Conservation (phyloP, 371 early-diverging fungal genomes). For the Circinella umbellata region DNA sequence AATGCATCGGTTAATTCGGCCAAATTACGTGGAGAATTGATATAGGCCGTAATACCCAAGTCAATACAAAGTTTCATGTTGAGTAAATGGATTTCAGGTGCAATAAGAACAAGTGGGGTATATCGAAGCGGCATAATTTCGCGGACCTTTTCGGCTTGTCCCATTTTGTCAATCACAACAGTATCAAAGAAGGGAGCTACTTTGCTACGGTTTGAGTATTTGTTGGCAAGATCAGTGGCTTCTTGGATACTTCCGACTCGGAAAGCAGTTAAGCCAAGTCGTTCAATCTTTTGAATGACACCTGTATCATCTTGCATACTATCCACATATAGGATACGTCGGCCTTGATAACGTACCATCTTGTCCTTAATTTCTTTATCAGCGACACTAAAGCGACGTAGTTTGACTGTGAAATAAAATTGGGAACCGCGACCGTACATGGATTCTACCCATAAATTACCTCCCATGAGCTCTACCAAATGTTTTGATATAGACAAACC, state of each 20-base stretch:
- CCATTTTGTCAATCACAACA: conserved; percentile 46
- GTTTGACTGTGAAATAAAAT: conserved; percentile 73
- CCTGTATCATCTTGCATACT: conserved; percentile 29
- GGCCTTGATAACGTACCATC: conserved; percentile 51
- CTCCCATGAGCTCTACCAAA: conserved; percentile 64
- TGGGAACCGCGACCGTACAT: conserved; percentile 69
- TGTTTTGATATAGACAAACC: conserved; percentile 63
- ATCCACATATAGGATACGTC: conserved; percentile 57
- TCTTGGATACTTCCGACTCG: conserved; percentile 40
- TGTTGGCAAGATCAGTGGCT: conserved; percentile 33
- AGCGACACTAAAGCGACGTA: conserved; percentile 42
- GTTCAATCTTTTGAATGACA: conserved; percentile 23
- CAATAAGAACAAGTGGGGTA: conserved; percentile 65
- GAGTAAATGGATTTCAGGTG: conserved; percentile 47
- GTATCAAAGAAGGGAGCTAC: conserved; percentile 43
- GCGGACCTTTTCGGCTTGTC: conserved; percentile 44
- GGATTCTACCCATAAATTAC: conserved; percentile 73
- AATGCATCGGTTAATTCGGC: conserved; percentile 67
- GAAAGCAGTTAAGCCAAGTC: conserved; percentile 27
- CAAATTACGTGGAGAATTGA: conserved; percentile 60
- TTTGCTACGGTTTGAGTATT: conserved; percentile 23
- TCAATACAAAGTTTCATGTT: conserved; percentile 70
- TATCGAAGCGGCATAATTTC: conserved; percentile 58
- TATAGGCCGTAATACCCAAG: conserved; percentile 67
- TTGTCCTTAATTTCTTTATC: conserved; percentile 46